Conservation (phyloP, 495 filamentous ascomycete species). For the Aspergillus conjunctus region DNA sequence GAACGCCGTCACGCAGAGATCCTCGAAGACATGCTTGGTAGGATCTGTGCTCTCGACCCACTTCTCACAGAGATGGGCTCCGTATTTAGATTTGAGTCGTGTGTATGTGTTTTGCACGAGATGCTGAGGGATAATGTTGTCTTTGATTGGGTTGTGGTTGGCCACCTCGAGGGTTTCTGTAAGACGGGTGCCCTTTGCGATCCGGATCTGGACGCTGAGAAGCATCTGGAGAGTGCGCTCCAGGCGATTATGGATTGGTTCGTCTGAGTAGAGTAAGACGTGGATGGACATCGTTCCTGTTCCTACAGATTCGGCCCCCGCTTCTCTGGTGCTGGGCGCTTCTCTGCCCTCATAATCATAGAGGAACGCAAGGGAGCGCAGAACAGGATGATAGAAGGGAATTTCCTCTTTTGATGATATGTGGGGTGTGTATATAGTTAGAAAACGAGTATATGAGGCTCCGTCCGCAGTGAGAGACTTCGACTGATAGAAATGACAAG, state of each 20-base stretch:
- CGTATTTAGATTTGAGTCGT: slow-evolving; percentile 77
- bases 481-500: slow-evolving; percentile 66
- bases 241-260: slow-evolving; percentile 52
- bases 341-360: slow-evolving; percentile 54
- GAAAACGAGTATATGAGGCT: slow-evolving; percentile 31
- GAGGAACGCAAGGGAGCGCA: slow-evolving; percentile 71
- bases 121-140: slow-evolving; percentile 72
- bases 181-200: slow-evolving; percentile 63
- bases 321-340: background rate
- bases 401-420: slow-evolving; percentile 58
- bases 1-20: slow-evolving; percentile 89
- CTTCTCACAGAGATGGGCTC: slow-evolving; percentile 58
- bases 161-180: slow-evolving; percentile 44
- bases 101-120: slow-evolving; percentile 78
- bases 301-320: background rate
- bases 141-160: slow-evolving; percentile 58
- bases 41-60: slow-evolving; percentile 91
- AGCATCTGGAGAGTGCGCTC: slow-evolving; percentile 71
- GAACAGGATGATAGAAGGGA: slow-evolving; percentile 84
- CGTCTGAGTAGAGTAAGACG: slow-evolving; percentile 31
- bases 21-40: slow-evolving; percentile 91
- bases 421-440: slow-evolving; percentile 84
- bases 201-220: slow-evolving; percentile 71
- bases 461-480: background rate
- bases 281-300: slow-evolving; percentile 34